These are phyloP conservation scores for Punica granatum DNA, from an alignment of 345 rosid genomes.

Conservation along the genomic window DNA sequence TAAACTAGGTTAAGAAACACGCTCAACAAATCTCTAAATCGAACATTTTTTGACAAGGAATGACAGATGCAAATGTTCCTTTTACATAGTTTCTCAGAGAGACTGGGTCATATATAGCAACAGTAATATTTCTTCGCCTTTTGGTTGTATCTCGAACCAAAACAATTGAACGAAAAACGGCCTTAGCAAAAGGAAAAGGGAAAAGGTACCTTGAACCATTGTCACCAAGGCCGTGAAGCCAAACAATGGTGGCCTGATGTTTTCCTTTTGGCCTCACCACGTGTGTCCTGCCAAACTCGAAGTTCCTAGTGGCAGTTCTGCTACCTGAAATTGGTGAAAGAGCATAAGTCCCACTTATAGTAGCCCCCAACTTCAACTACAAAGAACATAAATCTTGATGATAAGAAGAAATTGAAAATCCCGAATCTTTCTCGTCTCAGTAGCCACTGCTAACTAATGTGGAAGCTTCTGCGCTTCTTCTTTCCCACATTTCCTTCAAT, in stretches of 20 bases:
- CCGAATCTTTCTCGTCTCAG: neutral
- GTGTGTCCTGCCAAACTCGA: constrained; percentile 42
- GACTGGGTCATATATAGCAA: neutral
- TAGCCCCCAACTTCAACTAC: constrained; percentile 3
- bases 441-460: neutral
- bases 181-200: neutral
- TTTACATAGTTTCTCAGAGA: neutral
- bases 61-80: neutral
- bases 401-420: neutral
- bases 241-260: constrained; percentile 44
- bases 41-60: neutral
- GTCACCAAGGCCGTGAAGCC: constrained; percentile 48
- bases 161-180: neutral
- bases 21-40: neutral
- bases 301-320: constrained; percentile 26
- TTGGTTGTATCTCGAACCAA: neutral
- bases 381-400: no score
- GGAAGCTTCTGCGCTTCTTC: neutral
- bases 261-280: constrained; percentile 46
- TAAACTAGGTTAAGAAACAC: neutral
- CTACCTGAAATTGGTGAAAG: constrained; percentile 19
- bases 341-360: constrained; percentile 6
- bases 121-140: neutral
- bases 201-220: constrained; percentile 34
- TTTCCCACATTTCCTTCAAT: neutral